Evolutionary conservation across 2,329 filamentous ascomycete genomes (phyloP), one percentile per base, ranked within the genome.

Genomic region (Tolypocladium pustulatum): DNA sequence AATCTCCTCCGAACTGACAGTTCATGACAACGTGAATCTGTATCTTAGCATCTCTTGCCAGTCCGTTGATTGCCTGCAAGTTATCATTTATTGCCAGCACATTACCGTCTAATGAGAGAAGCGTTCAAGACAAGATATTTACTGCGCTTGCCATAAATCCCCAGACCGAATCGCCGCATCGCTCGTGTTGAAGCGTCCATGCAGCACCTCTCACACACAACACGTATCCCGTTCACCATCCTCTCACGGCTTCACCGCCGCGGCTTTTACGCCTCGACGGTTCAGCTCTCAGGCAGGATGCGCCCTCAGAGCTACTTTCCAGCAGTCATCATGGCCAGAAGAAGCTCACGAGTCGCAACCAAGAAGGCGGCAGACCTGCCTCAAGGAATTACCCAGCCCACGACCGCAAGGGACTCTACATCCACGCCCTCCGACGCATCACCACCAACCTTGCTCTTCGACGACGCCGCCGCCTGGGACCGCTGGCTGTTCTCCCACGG

Each of bases 401-500:
- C 41, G 22, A 46, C 41, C 2, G 4, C 41, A 25, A 20, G n/a
- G 38, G 38, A n/a, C 6, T n/a, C 37, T 15, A 20, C 38, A 2
- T 2, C 17, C 12, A 9, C 38, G 3, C 6, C 38, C 20, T 8
- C 20, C 43, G 43, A 36, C n/a, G 7, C 52, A 22, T 36, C 52
- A 46, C 43, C 34, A 6, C 64, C 64, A 0, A 68, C 57, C 34
- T 62, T 65, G 22, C 62, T 65, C n/a, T 73, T 74, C 62, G 59
- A 65, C 15, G 59, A 65, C 38, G 62, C 68, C 34, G 25, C 57
- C 2, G 68, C 66, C 4, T 73, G 75, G 59, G 71, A 74, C 56
- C 54, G 64, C 27, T 78, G 76, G 69, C 72, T 81, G n/a, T 66
- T 72, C 27, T 58, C 61, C 2, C 53, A 59, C n/a, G 68, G 75